Conservation (phyloP, 352 stramenopile genomes). For the Elongisporangium undulatum region DNA sequence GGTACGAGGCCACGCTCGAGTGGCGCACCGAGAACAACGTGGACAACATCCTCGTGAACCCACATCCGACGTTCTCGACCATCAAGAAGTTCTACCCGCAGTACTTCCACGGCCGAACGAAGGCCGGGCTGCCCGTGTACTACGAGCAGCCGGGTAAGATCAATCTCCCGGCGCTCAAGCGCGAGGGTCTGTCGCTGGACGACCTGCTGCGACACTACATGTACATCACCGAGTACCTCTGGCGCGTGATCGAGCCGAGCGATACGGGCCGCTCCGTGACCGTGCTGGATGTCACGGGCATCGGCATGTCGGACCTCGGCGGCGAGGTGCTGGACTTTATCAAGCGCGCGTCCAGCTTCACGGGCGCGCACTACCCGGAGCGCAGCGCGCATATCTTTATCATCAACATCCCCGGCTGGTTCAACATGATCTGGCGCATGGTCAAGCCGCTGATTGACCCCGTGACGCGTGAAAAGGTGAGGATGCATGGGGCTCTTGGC, state of each 20-base stretch:
- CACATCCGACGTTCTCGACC: conserved; percentile 74
- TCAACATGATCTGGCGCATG: conserved; percentile 92
- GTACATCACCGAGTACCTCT: conserved; percentile 91
- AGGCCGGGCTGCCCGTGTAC: conserved; percentile 72
- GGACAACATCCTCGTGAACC: conserved; percentile 81
- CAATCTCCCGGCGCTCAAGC: conserved; percentile 79
- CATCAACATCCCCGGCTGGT: conserved; percentile 95
- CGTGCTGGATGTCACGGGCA: conserved; percentile 80
- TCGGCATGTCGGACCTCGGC: conserved; percentile 86
- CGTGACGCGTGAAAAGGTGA: conserved; percentile 93
- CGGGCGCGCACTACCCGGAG: conserved; percentile 91
- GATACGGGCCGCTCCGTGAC: conserved; percentile 75
- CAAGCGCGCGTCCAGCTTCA: conserved; percentile 82
- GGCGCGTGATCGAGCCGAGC: conserved; percentile 73
- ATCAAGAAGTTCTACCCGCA: conserved; percentile 93
- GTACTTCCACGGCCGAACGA: conserved; percentile 86
- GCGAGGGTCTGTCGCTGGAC: conserved; percentile 84
- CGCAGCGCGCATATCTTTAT: conserved; percentile 93
- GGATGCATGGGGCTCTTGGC: neutral
- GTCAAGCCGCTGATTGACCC: conserved; percentile 92
- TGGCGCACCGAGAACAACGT: conserved; percentile 86
- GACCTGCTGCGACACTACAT: conserved; percentile 88
- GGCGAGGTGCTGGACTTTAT: conserved; percentile 89
- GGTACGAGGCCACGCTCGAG: conserved; percentile 74
- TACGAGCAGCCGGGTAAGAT: conserved; percentile 87